Evolutionary conservation across 257 asterid species (phyloP).

Genomic region (Solanum piurae): DNA sequence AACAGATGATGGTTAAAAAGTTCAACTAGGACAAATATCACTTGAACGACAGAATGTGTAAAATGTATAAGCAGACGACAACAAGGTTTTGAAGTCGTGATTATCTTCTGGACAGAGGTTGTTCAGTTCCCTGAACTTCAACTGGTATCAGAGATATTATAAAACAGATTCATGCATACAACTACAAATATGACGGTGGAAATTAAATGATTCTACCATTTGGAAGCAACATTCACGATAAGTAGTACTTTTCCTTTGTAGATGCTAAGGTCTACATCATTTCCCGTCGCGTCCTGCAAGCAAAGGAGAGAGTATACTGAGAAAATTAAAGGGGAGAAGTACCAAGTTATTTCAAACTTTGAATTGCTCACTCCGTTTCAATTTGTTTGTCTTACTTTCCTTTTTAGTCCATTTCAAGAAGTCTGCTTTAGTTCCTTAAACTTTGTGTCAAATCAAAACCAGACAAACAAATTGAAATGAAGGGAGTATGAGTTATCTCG

Average conservation of each 20-base stretch:
- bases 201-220: constrained; percentile 30
- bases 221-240: constrained; percentile 68
- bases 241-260: constrained; percentile 59
- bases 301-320: neutral
- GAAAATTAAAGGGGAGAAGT: neutral
- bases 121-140: neutral
- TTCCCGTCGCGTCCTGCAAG: constrained; percentile 45
- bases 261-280: constrained; percentile 31
- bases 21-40: neutral
- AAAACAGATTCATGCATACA: neutral
- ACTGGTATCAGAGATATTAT: neutral
- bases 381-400: neutral
- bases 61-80: neutral
- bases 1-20: neutral
- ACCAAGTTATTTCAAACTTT: neutral
- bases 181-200: neutral
- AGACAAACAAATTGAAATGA: too few species aligned
- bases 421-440: neutral
- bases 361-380: too few species aligned
- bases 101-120: neutral
- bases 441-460: too few species aligned
- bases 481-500: neutral
- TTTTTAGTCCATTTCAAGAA: neutral
- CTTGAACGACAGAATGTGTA: neutral
- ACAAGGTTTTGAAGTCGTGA: neutral